These are phyloP conservation scores for Ogataea nitratoaversa DNA, from an alignment of 805 yeast species.

Conservation along the genomic window DNA sequence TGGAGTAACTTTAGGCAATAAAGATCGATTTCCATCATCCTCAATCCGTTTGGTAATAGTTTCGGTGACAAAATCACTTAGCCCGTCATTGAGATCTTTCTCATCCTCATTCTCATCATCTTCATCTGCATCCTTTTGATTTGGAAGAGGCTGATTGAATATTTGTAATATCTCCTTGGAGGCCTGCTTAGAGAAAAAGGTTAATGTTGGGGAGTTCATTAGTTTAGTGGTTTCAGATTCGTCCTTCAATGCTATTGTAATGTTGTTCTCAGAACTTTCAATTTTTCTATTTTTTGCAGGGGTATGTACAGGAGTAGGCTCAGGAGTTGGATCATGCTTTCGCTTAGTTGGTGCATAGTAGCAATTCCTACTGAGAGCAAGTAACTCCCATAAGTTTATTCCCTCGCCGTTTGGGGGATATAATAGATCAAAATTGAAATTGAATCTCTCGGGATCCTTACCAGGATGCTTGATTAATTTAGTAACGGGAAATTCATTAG, in stretches of 20 bases:
- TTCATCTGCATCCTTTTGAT: slow-evolving; percentile 25
- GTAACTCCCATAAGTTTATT: slow-evolving; percentile 41
- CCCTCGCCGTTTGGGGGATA: slow-evolving; percentile 46
- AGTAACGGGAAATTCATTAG: slow-evolving; percentile 36
- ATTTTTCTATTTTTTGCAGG: slow-evolving; percentile 6
- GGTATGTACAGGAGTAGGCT: not conserved
- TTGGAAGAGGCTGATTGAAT: slow-evolving; percentile 54
- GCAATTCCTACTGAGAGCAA: slow-evolving; percentile 45
- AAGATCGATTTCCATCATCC: not conserved
- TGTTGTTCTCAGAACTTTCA: not conserved
- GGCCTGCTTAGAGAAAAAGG: slow-evolving; percentile 72
- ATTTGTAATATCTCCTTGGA: slow-evolving; percentile 67
- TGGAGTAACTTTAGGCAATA: slow-evolving; percentile 23
- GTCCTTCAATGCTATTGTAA: slow-evolving; percentile 5
- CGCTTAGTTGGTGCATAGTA: slow-evolving; percentile 11
- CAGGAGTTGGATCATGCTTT: slow-evolving; percentile 3
- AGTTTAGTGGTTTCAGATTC: slow-evolving; percentile 17
- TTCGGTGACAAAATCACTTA: slow-evolving; percentile 44
- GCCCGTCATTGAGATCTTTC: slow-evolving; percentile 12
- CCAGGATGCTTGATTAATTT: slow-evolving; percentile 53
- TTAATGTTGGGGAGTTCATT: slow-evolving; percentile 71
- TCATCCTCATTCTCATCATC: slow-evolving; percentile 10
- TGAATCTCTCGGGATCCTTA: slow-evolving; percentile 54
- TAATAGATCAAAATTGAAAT: slow-evolving; percentile 55
- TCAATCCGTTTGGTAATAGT: slow-evolving; percentile 33